Conservation (phyloP, 1,284 basidiomycete species). For the Puccinia brachypodii region DNA sequence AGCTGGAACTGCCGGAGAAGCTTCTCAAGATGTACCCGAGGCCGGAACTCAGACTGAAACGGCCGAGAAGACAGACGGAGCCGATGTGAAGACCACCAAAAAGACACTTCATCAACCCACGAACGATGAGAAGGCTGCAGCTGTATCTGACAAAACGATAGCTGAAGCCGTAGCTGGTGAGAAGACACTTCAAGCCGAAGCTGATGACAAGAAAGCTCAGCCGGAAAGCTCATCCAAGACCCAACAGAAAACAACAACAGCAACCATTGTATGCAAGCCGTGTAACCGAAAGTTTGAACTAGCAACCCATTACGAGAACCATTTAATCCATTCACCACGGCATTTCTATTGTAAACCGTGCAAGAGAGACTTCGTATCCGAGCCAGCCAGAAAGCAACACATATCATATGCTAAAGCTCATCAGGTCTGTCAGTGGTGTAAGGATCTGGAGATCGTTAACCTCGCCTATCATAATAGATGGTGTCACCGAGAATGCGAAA, state of each 20-base stretch:
- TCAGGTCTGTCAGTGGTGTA: not conserved
- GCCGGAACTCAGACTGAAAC: too few relatives aligned
- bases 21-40: too few relatives aligned
- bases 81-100: too few relatives aligned
- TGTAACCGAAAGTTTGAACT: not conserved
- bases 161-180: not conserved
- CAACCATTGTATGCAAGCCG: not conserved
- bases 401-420: not conserved
- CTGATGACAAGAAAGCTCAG: not conserved
- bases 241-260: not conserved
- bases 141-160: not conserved
- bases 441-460: not conserved
- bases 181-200: not conserved
- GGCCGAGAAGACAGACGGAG: too few relatives aligned
- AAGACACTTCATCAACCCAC: too few relatives aligned
- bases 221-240: not conserved
- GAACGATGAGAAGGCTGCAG: too few relatives aligned
- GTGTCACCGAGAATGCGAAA: not conserved
- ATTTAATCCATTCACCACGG: not conserved
- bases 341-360: constrained; percentile 15
- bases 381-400: not conserved
- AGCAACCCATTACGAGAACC: not conserved
- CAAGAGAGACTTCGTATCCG: not conserved
- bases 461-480: not conserved
- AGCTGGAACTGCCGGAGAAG: too few relatives aligned